Percentiles rank a stretch among this genome's conserved stretches.
Evolutionary conservation across 225 moss, liverwort and hornwort species (phyloP).

Genomic region (Sphagnum contortum): DNA sequence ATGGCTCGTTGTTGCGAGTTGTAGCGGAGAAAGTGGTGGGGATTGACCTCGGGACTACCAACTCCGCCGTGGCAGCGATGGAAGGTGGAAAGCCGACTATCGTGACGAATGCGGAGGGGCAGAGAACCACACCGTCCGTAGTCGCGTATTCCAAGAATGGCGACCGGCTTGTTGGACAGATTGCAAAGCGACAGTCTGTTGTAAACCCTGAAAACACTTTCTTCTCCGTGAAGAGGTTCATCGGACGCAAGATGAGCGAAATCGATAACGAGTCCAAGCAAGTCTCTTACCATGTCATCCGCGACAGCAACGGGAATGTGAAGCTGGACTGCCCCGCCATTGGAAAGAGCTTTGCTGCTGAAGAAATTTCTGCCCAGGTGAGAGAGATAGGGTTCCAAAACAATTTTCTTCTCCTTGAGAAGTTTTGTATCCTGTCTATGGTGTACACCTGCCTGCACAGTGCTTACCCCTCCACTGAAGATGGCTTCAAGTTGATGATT

Average conservation of each 20-base stretch:
- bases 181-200: constrained; percentile 97
- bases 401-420: too few species aligned
- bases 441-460: too few species aligned
- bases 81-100: constrained; percentile 55
- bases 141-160: constrained; percentile 93
- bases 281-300: constrained; percentile 41
- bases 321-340: constrained; percentile 56
- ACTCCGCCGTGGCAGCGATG: constrained; percentile 57
- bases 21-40: constrained; percentile 52
- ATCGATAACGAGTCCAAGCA: constrained; percentile 45
- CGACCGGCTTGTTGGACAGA: constrained; percentile 84
- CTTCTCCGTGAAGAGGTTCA: constrained; percentile 65
- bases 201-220: constrained; percentile 92
- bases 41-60: constrained; percentile 58
- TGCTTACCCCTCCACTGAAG: too few species aligned
- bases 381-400: too few species aligned
- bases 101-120: constrained; percentile 45
- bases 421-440: too few species aligned
- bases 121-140: constrained; percentile 58
- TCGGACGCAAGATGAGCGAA: constrained; percentile 58
- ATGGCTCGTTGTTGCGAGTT: constrained; percentile 5
- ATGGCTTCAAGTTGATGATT: too few species aligned
- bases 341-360: constrained; percentile 38
- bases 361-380: constrained; percentile 93
- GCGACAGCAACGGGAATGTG: constrained; percentile 48